Evolutionary conservation across 805 yeast genomes (phyloP), one percentile per base, ranked within the genome.

Genomic region (Wilhelminamyces savonicus): DNA sequence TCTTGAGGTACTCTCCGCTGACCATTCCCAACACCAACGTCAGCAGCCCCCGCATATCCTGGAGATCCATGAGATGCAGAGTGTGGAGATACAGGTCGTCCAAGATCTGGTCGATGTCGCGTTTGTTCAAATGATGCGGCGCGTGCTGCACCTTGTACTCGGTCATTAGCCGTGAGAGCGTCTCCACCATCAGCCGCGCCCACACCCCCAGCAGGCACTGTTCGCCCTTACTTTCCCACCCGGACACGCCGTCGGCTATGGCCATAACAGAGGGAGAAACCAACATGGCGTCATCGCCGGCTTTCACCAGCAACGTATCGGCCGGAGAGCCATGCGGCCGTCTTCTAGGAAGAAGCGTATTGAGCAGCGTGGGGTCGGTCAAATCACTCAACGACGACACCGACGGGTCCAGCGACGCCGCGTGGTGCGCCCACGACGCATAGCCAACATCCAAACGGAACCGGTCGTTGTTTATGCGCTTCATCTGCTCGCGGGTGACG

Each of bases 281-380:
- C 24, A 72, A 51, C 75, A 72, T 69, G 7, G 78, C 76, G 42
- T 72, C 78, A 37, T 72, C 78, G 1, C 78, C 78, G 14, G 71
- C 71, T 37, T 67, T 66, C 26, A 72, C 61, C 6, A 73, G 65
- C 4, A 71, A 46, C 0, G 78, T 72, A 39, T 71, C 77, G 10
- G 56, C 59, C 0, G 75, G 74, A 14, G 72, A 66, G 3, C 76
- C 76, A 25, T 64, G 67, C 1, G 75, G 69, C 31, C 76, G 44
- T 46, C 77, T 52, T 37, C 67, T 54, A 3, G 77, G 78, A 16
- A 63, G 46, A 25, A 72, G 53, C 12, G 69, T 40, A 18, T 69
- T 62, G 21, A 69, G 48, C 30, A 57, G 65, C 0, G 74, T 50
- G 0, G 71, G 66, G 31, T 69, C 76, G 14, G 72, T 63, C 35